Conservation (phyloP, 768 basidiomycete species). For the Strobilomyces confusus region DNA sequence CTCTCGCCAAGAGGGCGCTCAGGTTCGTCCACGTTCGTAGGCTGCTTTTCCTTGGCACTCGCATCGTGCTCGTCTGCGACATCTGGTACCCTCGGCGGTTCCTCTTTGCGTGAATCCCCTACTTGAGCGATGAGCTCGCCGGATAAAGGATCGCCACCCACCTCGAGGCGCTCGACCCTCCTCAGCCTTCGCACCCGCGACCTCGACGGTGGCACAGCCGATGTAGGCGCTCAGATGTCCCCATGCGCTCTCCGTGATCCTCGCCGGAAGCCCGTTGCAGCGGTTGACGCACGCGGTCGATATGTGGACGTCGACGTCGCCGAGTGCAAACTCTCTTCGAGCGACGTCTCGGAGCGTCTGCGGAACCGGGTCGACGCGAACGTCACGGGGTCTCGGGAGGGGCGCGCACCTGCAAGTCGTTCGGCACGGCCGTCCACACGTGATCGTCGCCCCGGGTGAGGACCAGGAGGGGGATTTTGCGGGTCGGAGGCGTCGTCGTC, state of each 20-base stretch:
- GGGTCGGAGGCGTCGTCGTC: conserved; percentile 14
- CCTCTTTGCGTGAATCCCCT: not conserved
- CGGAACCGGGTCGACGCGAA: not conserved
- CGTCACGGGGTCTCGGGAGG: not conserved
- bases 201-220: conserved; percentile 22
- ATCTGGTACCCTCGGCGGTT: not conserved
- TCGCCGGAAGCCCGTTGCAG: conserved; percentile 16
- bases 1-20: not conserved
- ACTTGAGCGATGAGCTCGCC: not conserved
- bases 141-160: not conserved
- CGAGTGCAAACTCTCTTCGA: conserved; percentile 20
- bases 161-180: conserved; percentile 1
- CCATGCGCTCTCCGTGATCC: conserved; percentile 23
- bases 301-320: conserved; percentile 9
- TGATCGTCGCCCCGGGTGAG: conserved; percentile 12
- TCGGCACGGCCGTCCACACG: conserved; percentile 19
- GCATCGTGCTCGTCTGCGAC: not conserved
- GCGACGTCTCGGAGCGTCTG: conserved; percentile 20
- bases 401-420: conserved; percentile 17
- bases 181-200: not conserved
- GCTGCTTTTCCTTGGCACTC: not conserved
- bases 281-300: conserved; percentile 21
- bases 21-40: not conserved
- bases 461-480: conserved; percentile 19
- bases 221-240: conserved; percentile 15